Conservation (phyloP, 1,284 basidiomycete genomes). For the Austroboletus niveus region DNA sequence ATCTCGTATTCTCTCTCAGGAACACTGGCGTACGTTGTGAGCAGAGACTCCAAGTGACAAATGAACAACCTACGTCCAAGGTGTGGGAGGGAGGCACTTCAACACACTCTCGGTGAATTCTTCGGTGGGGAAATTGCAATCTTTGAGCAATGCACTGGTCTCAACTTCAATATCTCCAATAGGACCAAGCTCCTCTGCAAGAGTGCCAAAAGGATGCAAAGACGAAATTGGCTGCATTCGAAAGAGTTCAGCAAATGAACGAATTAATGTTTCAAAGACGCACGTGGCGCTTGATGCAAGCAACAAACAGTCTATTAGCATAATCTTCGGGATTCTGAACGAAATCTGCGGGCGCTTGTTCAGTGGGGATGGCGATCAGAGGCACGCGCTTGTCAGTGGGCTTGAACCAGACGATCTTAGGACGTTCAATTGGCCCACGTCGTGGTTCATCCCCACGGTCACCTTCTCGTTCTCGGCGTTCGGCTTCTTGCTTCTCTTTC, state of each 20-base stretch:
- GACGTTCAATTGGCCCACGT: slow-evolving; percentile 77
- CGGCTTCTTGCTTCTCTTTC: slow-evolving; percentile 99
- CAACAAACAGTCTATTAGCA: slow-evolving; percentile 90
- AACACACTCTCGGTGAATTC: slow-evolving; percentile 92
- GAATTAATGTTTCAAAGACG: slow-evolving; percentile 28
- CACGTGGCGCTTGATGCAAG: slow-evolving; percentile 96
- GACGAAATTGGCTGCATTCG: slow-evolving; percentile 79
- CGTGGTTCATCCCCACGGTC: slow-evolving; percentile 82
- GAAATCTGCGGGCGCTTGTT: slow-evolving; percentile 96
- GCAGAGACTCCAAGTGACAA: slow-evolving; percentile 1
- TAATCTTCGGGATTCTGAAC: slow-evolving; percentile 93
- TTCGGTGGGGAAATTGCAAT: slow-evolving; percentile 96
- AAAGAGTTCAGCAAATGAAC: slow-evolving; percentile 14
- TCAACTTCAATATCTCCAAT: slow-evolving; percentile 98
- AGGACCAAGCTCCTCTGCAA: slow-evolving; percentile 98
- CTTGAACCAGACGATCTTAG: slow-evolving; percentile 99
- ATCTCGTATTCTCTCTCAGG: slow-evolving; percentile 88
- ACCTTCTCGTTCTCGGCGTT: slow-evolving; percentile 93
- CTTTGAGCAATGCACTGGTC: slow-evolving; percentile 95
- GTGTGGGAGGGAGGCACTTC: slow-evolving; percentile 92
- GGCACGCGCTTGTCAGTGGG: slow-evolving; percentile 99
- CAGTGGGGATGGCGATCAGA: slow-evolving; percentile 98
- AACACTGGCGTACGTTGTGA: slow-evolving; percentile 50
- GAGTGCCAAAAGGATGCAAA: slow-evolving; percentile 96
- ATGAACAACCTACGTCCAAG: slow-evolving; percentile 75